phyloP scores from a whole-genome alignment of 192 early-diverging fungal genomes.

The Geranomyces variabilis region DNA sequence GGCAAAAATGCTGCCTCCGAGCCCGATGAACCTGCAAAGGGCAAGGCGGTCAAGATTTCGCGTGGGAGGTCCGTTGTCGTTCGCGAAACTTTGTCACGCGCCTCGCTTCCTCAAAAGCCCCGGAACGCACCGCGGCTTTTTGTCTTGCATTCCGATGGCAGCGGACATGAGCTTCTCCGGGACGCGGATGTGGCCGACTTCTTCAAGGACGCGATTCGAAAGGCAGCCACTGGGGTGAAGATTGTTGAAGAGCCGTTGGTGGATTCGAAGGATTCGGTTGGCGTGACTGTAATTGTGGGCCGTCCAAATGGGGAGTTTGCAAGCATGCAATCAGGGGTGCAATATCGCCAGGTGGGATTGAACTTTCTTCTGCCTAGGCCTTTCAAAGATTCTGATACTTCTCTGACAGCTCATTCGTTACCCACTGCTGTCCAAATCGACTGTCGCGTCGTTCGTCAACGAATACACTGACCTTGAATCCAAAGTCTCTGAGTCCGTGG shows the following conservation, averaged over 20 bases:
- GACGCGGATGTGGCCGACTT: conserved; percentile 42
- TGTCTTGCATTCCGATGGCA: conserved; percentile 36
- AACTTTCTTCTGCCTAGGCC: too few relatives aligned
- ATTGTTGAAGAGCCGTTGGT: conserved; percentile 40
- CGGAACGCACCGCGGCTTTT: conserved; percentile 43
- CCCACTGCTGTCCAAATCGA: neutral
- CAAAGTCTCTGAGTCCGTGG: neutral
- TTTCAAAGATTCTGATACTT: neutral
- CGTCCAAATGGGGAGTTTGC: neutral
- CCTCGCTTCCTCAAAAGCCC: neutral
- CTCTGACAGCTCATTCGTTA: conserved; percentile 1
- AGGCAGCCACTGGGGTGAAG: conserved; percentile 22
- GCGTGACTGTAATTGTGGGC: conserved; percentile 6
- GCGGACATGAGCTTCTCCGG: conserved; percentile 39
- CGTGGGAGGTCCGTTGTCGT: neutral
- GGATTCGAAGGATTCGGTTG: neutral
- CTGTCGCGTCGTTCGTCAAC: neutral
- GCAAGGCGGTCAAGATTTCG: neutral
- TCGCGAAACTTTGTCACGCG: neutral
- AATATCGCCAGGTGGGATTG: conserved; percentile 7
- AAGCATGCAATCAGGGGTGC: neutral
- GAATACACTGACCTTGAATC: neutral
- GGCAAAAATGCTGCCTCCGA: neutral
- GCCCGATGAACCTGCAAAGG: too few relatives aligned
- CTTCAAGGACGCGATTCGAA: conserved; percentile 30